A percentile compares a stretch with the other conserved stretches of the same genome.
These are phyloP conservation scores for Carallia pectinifolia DNA, from an alignment of 345 rosid genomes.

Conservation along the genomic window DNA sequence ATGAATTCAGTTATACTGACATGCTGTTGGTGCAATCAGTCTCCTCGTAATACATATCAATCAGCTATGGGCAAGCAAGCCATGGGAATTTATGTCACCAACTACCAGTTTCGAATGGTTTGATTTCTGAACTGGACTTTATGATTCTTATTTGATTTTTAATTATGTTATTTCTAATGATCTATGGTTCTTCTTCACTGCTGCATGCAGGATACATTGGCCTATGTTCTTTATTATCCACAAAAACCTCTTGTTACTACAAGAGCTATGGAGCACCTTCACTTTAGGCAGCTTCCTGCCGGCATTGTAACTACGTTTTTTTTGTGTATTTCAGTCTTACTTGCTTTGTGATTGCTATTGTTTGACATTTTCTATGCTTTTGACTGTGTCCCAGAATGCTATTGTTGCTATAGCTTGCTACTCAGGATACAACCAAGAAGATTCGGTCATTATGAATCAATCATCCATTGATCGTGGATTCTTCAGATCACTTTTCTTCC, in stretches of 20 bases:
- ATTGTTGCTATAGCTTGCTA: conserved; percentile 96
- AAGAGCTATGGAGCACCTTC: conserved; percentile 99
- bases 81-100: conserved; percentile 97
- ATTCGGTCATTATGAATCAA: conserved; percentile 98
- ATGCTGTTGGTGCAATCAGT: conserved; percentile 45
- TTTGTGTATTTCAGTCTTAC: conserved; percentile 1
- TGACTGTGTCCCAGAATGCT: conserved; percentile 63
- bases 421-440: conserved; percentile 99
- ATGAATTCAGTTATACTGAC: conserved; percentile 6
- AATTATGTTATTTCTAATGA: background rate
- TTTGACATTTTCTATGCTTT: conserved; percentile 5
- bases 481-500: conserved; percentile 91
- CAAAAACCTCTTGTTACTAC: conserved; percentile 99
- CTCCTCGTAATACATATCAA: conserved; percentile 98
- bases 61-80: conserved; percentile 99
- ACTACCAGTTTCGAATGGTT: conserved; percentile 97
- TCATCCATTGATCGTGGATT: conserved; percentile 97
- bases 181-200: conserved; percentile 6
- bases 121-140: conserved; percentile 7
- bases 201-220: conserved; percentile 74
- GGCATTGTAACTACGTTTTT: conserved; percentile 68
- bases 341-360: background rate
- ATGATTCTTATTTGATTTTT: background rate
- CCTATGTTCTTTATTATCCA: conserved; percentile 95
- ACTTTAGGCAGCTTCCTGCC: conserved; percentile 98